Percentiles rank a stretch among this genome's conserved stretches.
These are phyloP conservation scores for Gyrodon lividus DNA, from an alignment of 768 basidiomycete genomes.

Conservation along the genomic window DNA sequence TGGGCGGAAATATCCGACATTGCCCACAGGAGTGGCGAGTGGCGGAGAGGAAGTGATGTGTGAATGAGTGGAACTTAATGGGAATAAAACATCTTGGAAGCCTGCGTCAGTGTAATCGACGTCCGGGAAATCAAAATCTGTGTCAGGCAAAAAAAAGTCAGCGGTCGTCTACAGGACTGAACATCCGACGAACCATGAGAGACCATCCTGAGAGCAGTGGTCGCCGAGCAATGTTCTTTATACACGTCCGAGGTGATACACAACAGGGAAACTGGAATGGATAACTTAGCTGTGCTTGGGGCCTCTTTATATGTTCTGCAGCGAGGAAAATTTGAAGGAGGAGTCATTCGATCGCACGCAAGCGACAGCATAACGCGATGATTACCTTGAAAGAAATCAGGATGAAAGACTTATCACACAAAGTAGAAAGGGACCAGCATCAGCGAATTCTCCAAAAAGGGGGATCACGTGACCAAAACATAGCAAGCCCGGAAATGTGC, in stretches of 20 bases:
- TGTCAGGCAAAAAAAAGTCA: neutral
- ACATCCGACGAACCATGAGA: constrained; percentile 7
- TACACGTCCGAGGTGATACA: constrained; percentile 12
- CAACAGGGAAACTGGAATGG: constrained; percentile 1
- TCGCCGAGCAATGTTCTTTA: neutral
- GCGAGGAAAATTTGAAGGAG: neutral
- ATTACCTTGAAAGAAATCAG: constrained; percentile 14
- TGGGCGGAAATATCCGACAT: constrained; percentile 2
- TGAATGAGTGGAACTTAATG: neutral
- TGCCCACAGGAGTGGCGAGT: neutral
- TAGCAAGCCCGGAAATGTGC: constrained; percentile 24
- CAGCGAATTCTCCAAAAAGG: neutral
- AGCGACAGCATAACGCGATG: constrained; percentile 7
- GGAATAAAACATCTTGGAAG: constrained; percentile 1
- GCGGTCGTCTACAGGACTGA: neutral
- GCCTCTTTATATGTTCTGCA: constrained; percentile 17
- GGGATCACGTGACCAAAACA: constrained; percentile 24
- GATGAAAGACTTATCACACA: constrained; percentile 21
- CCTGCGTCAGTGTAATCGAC: neutral
- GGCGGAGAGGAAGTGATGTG: neutral
- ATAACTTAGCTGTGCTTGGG: neutral
- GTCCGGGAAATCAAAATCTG: constrained; percentile 4
- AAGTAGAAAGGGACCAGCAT: constrained; percentile 16
- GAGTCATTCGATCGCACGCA: neutral
- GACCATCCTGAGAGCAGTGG: constrained; percentile 4